phyloP scores from a whole-genome alignment of 371 early-diverging fungal genomes.

The Zopfochytrium polystomum region DNA sequence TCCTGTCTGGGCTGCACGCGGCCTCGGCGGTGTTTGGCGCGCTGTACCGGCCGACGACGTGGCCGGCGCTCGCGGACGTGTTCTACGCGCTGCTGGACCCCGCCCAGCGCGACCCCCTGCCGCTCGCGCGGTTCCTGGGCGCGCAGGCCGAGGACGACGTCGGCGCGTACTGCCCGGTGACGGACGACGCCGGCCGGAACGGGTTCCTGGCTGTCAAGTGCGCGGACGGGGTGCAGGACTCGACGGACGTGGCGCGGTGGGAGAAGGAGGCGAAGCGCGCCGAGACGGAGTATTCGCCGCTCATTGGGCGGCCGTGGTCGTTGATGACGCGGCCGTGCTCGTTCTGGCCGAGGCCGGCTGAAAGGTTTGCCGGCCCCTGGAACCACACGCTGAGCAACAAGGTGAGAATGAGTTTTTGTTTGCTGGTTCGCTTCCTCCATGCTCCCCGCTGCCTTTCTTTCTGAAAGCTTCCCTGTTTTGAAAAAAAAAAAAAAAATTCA shows the following conservation, averaged over 20 bases:
- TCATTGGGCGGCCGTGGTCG: slow-evolving; percentile 9
- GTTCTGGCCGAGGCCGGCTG: slow-evolving; percentile 28
- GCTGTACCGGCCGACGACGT: slow-evolving; percentile 17
- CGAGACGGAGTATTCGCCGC: not conserved
- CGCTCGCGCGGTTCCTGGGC: slow-evolving; percentile 2
- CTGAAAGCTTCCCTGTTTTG: slow-evolving; percentile 28
- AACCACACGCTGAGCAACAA: slow-evolving; percentile 26
- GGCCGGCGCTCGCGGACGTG: slow-evolving; percentile 18
- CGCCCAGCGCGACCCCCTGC: too few relatives aligned
- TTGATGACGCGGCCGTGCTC: slow-evolving; percentile 18
- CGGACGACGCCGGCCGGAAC: slow-evolving; percentile 9
- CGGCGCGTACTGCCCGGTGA: slow-evolving; percentile 14
- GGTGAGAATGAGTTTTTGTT: slow-evolving; percentile 6
- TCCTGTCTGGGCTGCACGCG: not conserved
- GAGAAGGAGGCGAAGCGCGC: slow-evolving; percentile 12
- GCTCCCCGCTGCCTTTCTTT: too few relatives aligned
- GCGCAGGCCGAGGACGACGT: not conserved
- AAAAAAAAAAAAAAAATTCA: too few relatives aligned
- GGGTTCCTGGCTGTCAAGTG: slow-evolving; percentile 20
- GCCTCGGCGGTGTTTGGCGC: slow-evolving; percentile 10
- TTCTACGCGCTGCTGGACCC: too few relatives aligned
- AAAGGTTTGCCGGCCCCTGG: slow-evolving; percentile 42
- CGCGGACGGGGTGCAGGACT: slow-evolving; percentile 21
- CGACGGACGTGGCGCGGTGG: slow-evolving; percentile 1
- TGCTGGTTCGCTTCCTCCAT: too few relatives aligned